A percentile compares a stretch with the other conserved stretches of the same genome.
These are phyloP conservation scores for Penicillium expansum DNA, from an alignment of 2,329 filamentous ascomycete genomes.

Conservation along the genomic window DNA sequence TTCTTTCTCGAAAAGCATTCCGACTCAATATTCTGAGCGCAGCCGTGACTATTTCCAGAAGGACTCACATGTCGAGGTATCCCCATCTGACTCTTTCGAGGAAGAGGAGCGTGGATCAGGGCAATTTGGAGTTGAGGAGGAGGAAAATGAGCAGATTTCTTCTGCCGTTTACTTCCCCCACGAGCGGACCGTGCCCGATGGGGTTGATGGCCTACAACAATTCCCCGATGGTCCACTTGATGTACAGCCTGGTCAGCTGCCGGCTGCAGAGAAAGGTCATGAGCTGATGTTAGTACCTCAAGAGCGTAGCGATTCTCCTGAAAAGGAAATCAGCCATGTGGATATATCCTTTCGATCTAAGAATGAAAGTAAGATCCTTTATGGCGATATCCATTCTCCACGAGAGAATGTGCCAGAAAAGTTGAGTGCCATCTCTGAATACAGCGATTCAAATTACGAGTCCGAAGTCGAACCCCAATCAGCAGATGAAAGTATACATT, in stretches of 20 bases:
- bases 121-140: constrained; percentile 54
- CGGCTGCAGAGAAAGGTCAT: constrained; percentile 27
- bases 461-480: constrained; percentile 48
- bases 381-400: constrained; percentile 53
- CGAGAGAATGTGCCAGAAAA: constrained; percentile 40
- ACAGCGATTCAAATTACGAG: constrained; percentile 44
- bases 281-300: constrained; percentile 29
- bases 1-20: constrained; percentile 45
- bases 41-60: constrained; percentile 30
- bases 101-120: constrained; percentile 22
- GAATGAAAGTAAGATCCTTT: constrained; percentile 59
- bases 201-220: constrained; percentile 25
- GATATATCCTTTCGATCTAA: constrained; percentile 62
- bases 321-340: constrained; percentile 50
- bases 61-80: constrained; percentile 18
- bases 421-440: constrained; percentile 38
- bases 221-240: constrained; percentile 21
- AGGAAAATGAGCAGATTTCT: constrained; percentile 62
- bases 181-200: constrained; percentile 45
- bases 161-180: constrained; percentile 65
- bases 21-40: constrained; percentile 37
- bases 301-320: constrained; percentile 25
- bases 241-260: constrained; percentile 26
- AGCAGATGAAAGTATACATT: constrained; percentile 43
- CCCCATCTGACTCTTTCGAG: constrained; percentile 25